Conservation (phyloP, 495 filamentous ascomycete species). For the Trichoderma gamsii region DNA sequence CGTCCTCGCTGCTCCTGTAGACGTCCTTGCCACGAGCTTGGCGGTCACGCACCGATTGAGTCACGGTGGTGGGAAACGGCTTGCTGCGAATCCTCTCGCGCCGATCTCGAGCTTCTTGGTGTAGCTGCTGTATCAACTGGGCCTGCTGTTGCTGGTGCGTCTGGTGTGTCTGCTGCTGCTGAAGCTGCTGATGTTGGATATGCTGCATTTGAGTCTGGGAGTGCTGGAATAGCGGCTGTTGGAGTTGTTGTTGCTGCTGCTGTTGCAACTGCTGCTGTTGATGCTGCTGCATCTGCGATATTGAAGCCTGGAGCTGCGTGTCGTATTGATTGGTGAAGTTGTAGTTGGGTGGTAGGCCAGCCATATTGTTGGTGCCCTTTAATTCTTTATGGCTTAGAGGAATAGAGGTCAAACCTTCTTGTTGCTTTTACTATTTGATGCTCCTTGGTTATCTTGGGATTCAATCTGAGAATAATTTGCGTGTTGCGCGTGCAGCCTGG, state of each 20-base stretch:
- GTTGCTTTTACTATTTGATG: too few relatives aligned
- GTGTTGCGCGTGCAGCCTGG: too few relatives aligned
- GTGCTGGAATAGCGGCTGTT: constrained; percentile 19
- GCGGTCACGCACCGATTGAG: constrained; percentile 41
- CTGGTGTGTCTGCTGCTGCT: constrained; percentile 3
- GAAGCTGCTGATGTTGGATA: neutral
- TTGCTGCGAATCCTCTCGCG: neutral
- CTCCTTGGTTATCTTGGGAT: too few relatives aligned
- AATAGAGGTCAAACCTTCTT: too few relatives aligned
- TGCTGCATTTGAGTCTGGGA: constrained; percentile 24
- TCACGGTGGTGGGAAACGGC: constrained; percentile 22
- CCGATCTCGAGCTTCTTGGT: neutral
- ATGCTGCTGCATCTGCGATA: constrained; percentile 17
- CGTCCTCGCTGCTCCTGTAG: constrained; percentile 29
- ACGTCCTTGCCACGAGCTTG: constrained; percentile 51
- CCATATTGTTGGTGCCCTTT: too few relatives aligned
- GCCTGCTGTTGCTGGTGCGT: neutral
- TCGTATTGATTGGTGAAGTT: neutral
- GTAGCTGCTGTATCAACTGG: neutral
- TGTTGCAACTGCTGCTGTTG: constrained; percentile 23
- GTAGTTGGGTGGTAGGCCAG: too few relatives aligned
- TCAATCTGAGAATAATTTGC: too few relatives aligned
- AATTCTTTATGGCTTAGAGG: too few relatives aligned
- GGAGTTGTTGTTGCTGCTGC: constrained; percentile 14
- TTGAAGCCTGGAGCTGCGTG: neutral